Conservation (phyloP, 1,139 yeast species). For the Arxiozyma telluris region DNA sequence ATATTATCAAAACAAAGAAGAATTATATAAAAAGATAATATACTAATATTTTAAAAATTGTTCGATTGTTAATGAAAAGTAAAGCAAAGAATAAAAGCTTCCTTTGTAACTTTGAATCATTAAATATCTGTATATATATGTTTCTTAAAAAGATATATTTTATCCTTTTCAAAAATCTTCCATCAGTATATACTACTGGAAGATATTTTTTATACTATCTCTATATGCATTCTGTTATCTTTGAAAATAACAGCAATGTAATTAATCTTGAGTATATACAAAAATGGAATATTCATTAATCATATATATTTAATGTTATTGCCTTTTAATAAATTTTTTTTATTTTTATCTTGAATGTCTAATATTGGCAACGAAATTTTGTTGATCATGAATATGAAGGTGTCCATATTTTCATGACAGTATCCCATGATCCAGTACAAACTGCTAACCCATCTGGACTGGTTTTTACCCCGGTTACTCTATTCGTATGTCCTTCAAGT, state of each 20-base stretch:
- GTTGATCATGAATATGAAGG: constrained; percentile 29
- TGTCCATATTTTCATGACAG: constrained; percentile 59
- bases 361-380: background rate
- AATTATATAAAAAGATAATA: no score
- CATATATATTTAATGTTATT: background rate
- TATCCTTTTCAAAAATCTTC: no score
- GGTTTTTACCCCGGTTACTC: constrained; percentile 54
- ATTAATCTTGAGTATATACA: no score
- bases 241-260: background rate
- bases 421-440: constrained; percentile 66
- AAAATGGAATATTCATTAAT: background rate
- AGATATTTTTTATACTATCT: no score
- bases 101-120: background rate
- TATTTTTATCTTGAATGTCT: background rate
- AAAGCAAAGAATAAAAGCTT: background rate
- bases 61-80: no score
- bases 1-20: background rate
- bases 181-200: background rate
- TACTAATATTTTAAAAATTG: background rate
- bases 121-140: no score
- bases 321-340: background rate
- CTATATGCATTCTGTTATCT: background rate
- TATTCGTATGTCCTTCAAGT: constrained; percentile 48
- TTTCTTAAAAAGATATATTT: no score
- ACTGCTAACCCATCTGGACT: constrained; percentile 71